Conservation (phyloP, 345 rosid genomes). For the Carallia brachiata region DNA sequence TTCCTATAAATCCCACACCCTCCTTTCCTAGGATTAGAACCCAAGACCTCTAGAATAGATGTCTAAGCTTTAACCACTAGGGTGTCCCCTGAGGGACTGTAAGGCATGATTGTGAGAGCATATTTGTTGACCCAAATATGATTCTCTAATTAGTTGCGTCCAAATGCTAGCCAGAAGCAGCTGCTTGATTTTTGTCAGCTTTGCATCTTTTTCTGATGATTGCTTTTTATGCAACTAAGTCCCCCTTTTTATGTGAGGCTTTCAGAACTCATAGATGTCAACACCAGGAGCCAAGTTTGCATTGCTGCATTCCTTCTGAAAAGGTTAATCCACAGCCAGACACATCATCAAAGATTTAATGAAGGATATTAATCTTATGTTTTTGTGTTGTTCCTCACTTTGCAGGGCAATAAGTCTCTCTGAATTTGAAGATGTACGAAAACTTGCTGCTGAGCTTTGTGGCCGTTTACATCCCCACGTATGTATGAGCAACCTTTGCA, state of each 20-base stretch:
- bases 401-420: slow-evolving; percentile 66
- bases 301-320: slow-evolving; percentile 64
- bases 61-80: no score
- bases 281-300: slow-evolving; percentile 42
- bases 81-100: no score
- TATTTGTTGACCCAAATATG: no score
- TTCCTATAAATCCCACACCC: no score
- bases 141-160: no score
- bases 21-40: no score
- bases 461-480: slow-evolving; percentile 90
- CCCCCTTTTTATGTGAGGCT: slow-evolving; percentile 8
- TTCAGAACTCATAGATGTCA: slow-evolving; percentile 45
- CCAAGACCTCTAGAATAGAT: no score
- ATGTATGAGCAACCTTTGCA: background rate
- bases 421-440: slow-evolving; percentile 80
- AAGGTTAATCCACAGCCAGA: slow-evolving; percentile 44
- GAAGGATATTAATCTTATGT: slow-evolving; percentile 19
- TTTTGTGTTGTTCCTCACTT: slow-evolving; percentile 17
- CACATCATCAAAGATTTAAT: slow-evolving; percentile 21
- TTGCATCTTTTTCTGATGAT: slow-evolving; percentile 12
- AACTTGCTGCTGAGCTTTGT: slow-evolving; percentile 89
- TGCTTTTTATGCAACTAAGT: slow-evolving; percentile 5
- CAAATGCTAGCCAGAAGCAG: background rate
- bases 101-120: no score
- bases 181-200: slow-evolving; percentile 6